Evolutionary conservation across 805 yeast genomes (phyloP), one percentile per base, ranked within the genome.

Genomic region (Schizosaccharomyces japonicus): DNA sequence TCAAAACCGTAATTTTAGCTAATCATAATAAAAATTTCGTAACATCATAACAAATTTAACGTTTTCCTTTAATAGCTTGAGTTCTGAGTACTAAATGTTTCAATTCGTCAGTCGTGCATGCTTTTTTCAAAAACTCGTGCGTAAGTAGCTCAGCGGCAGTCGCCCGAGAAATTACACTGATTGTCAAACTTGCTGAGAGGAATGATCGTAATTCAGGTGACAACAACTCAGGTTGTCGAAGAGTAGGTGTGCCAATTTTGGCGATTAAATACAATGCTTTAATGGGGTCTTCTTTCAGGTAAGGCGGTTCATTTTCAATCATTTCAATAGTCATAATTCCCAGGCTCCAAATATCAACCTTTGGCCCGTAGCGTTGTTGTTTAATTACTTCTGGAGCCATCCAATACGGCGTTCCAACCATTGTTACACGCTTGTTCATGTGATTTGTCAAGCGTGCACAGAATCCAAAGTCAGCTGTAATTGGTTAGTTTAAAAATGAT

Each of bases 351-450:
- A 80, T 76, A 56, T 79, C 90, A 26, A 79, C 83, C 58, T 80
- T 80, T 47, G 79, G 81, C 45, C 79, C 90, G 57, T 79, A 79
- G 52, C 78, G 83, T 56, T 78, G 77, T 56, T 77, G 81, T 54
- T 73, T 75, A 34, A 79, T 84, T 42, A 79, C 84, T 60, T 79
- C 90, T 1, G 90, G 90, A 0, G 90, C 90, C 90, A 79, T 79
- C 90, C 90, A 79, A 61, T 79, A 79, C 7, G 90, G 87, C 1
- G 90, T 79, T 5, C 90, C 90, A 3, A 79, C 90, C 87, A 79
- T 78, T 2, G 90, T 79, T 28, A 83, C 80, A 50, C 90, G 69
- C 63, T 79, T 79, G 51, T 72, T 69, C 47, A 78, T 68, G 56
- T 74, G 74, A 54, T 76, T 84, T 19, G 80, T 80, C 52, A 79